Conservation (phyloP, 2,329 filamentous ascomycete genomes). For the Tolypocladium ophioglossoides region DNA sequence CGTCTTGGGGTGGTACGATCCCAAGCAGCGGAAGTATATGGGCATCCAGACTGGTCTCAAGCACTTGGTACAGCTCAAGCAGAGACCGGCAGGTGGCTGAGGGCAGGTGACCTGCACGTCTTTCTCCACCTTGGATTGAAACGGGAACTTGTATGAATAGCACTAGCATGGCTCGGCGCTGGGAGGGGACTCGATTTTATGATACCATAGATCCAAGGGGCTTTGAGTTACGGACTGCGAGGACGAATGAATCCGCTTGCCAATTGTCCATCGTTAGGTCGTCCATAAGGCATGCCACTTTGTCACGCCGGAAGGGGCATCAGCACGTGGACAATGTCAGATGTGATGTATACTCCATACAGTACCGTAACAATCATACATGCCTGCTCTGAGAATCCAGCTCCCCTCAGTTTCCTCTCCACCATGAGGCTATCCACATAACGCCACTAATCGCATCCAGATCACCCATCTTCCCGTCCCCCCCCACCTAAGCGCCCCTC, state of each 20-base stretch:
- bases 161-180: conserved; percentile 14
- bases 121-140: background rate
- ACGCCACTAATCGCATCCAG: background rate
- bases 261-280: too few relatives aligned
- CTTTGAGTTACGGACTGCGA: too few relatives aligned
- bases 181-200: conserved; percentile 9
- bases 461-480: background rate
- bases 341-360: background rate
- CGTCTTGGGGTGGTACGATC: conserved; percentile 44
- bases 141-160: background rate
- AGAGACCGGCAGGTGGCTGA: conserved; percentile 21
- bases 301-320: background rate
- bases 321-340: background rate
- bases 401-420: background rate
- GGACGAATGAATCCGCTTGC: background rate
- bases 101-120: background rate
- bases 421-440: background rate
- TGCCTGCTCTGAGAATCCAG: background rate
- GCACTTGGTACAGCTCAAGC: conserved; percentile 30
- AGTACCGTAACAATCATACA: background rate
- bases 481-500: background rate
- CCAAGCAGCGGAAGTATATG: conserved; percentile 37
- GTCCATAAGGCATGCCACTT: background rate
- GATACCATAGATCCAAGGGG: conserved; percentile 15
- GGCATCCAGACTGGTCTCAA: conserved; percentile 30